Base-by-base conservation (phyloP, 495 filamentous ascomycete genomes). In the Choiromyces venosus region DNA sequence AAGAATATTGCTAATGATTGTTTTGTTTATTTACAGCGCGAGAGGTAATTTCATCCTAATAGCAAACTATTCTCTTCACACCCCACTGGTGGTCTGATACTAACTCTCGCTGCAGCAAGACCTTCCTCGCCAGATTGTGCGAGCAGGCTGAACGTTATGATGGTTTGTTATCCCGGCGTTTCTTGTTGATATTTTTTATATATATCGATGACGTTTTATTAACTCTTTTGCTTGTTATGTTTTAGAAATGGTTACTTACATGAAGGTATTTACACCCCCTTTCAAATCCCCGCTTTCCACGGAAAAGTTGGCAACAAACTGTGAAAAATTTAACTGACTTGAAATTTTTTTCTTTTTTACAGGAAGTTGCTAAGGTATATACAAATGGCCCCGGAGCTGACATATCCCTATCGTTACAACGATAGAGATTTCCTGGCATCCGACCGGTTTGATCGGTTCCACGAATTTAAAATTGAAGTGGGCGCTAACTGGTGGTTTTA, bases 71-170 rank as follows among this genome's bases (percentile, higher is more conserved):
- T 67, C 65, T 8, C 37, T 37, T 14, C n/a, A n/a, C n/a, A n/a
- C n/a, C n/a, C 29, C 40, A n/a, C 71, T 68, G 56, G 35, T 79
- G 39, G 69, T 35, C 65, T 69, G 67, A 69, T 69, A 64, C 78
- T 80, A 74, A 80, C 75, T 46, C 68, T 71, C 71, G 46, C 33
- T 83, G 82, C 85, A 99, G 96, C 92, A 98, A 99, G 91, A 99
- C 95, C 81, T 99, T 99, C 88, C 93, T 99, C 83, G 95, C 95
- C 83, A 90, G 95, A 87, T 93, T 99, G 83, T 98, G 95, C 88
- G 95, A 99, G 92, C 95, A 99, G 91, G 95, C 95, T 82, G 95
- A 99, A 89, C 95, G 95, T 84, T 99, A 99, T 84, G 95, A 99
- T 93, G 95, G 90, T 93, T 86, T 85, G 90, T 82, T 69, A 64